These are phyloP conservation scores for Nakazawaea anatomiae DNA, from an alignment of 805 yeast species.

Conservation along the genomic window DNA sequence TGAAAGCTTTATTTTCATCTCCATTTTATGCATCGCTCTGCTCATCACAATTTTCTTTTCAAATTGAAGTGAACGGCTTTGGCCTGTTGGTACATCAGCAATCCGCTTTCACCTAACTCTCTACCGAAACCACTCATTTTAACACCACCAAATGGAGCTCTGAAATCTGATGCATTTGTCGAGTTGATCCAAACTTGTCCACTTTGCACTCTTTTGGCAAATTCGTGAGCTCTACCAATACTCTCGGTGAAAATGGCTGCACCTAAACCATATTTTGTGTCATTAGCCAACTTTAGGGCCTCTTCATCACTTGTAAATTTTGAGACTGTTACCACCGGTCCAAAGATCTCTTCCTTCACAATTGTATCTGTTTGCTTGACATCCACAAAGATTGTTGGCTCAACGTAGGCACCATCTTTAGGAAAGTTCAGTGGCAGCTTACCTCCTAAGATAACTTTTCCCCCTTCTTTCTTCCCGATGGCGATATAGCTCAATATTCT, in stretches of 20 bases:
- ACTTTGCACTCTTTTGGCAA: constrained; percentile 56
- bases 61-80: constrained; percentile 70
- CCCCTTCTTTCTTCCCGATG: constrained; percentile 65
- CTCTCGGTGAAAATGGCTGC: constrained; percentile 70
- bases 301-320: constrained; percentile 64
- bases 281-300: constrained; percentile 59
- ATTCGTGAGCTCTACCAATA: constrained; percentile 54
- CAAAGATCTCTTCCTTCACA: constrained; percentile 71
- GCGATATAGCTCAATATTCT: constrained; percentile 65
- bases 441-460: constrained; percentile 64
- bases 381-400: constrained; percentile 69
- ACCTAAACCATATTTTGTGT: constrained; percentile 69
- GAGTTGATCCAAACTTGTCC: constrained; percentile 65
- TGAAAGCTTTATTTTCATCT: too few species aligned
- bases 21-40: neutral
- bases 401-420: constrained; percentile 58
- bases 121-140: constrained; percentile 64
- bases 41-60: constrained; percentile 21
- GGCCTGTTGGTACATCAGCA: constrained; percentile 59
- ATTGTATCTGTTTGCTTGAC: constrained; percentile 60
- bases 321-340: constrained; percentile 69
- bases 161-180: constrained; percentile 49
- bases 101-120: constrained; percentile 37
- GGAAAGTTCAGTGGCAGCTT: constrained; percentile 39
- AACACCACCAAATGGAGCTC: constrained; percentile 66